Conservation (phyloP, 1,139 yeast genomes). For the Lodderomyces elongisporus region DNA sequence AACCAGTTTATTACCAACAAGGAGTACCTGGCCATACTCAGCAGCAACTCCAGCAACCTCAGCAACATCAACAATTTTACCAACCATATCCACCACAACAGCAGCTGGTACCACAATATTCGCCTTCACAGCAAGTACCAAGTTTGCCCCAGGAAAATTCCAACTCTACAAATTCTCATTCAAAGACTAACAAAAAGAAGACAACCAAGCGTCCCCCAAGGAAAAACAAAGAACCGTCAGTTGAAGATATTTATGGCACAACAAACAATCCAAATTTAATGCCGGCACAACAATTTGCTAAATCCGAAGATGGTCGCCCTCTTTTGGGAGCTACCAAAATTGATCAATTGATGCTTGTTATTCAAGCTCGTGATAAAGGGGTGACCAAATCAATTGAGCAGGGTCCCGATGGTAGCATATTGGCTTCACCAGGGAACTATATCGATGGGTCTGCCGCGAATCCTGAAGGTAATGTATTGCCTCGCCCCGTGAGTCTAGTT, state of each 20-base stretch:
- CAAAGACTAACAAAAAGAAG: constrained; percentile 3
- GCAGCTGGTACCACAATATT: constrained; percentile 3
- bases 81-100: constrained; percentile 3
- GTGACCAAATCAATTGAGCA: constrained; percentile 56
- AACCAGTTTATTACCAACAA: constrained; percentile 1
- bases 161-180: too few species aligned
- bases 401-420: constrained; percentile 56
- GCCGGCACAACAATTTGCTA: constrained; percentile 43
- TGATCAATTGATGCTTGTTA: constrained; percentile 83
- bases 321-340: constrained; percentile 81
- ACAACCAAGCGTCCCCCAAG: constrained; percentile 4
- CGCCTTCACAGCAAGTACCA: not conserved
- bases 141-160: too few species aligned
- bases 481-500: constrained; percentile 62
- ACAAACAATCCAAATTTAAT: constrained; percentile 21
- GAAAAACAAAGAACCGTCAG: constrained; percentile 2
- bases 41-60: constrained; percentile 1
- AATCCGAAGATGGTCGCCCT: constrained; percentile 58
- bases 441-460: constrained; percentile 28
- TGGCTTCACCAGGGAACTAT: constrained; percentile 54
- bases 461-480: constrained; percentile 35
- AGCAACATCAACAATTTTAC: not conserved
- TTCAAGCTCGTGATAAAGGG: constrained; percentile 81
- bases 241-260: constrained; percentile 1
- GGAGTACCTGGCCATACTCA: not conserved